phyloP scores from a whole-genome alignment of 164 flowering plant species.

The Liquidambar formosana region DNA sequence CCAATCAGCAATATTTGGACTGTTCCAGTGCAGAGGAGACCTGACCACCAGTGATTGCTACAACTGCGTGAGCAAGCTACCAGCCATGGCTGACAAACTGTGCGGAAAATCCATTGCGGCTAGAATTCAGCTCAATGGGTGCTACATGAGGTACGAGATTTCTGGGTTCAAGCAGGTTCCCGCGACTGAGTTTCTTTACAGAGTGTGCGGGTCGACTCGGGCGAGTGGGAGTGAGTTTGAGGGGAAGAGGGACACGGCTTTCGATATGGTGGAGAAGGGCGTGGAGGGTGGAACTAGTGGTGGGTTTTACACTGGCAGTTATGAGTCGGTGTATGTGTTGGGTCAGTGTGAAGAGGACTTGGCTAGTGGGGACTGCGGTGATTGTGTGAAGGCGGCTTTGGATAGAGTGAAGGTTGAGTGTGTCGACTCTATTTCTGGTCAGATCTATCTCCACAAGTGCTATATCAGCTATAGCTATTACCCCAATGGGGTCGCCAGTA shows the following conservation, averaged over 20 bases:
- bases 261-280: constrained; percentile 30
- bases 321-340: constrained; percentile 33
- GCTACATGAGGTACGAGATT: constrained; percentile 34
- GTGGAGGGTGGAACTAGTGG: constrained; percentile 26
- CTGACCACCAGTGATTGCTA: constrained; percentile 40
- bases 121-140: constrained; percentile 41
- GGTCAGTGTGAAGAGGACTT: constrained; percentile 48
- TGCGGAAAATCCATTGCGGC: constrained; percentile 47
- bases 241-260: constrained; percentile 27
- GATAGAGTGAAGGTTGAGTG: constrained; percentile 31
- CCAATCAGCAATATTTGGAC: constrained; percentile 36
- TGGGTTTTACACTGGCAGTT: constrained; percentile 34
- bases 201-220: constrained; percentile 27
- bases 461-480: constrained; percentile 56
- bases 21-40: constrained; percentile 67
- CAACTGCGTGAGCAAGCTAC: constrained; percentile 43
- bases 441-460: constrained; percentile 52
- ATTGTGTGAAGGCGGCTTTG: constrained; percentile 31
- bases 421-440: constrained; percentile 51
- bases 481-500: constrained; percentile 46
- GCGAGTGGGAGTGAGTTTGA: constrained; percentile 31
- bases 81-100: constrained; percentile 21
- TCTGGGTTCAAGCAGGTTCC: constrained; percentile 34
- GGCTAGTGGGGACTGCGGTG: constrained; percentile 30
- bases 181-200: constrained; percentile 32